Evolutionary conservation across 495 filamentous ascomycete species (phyloP).

Genomic region (Choiromyces venosus): DNA sequence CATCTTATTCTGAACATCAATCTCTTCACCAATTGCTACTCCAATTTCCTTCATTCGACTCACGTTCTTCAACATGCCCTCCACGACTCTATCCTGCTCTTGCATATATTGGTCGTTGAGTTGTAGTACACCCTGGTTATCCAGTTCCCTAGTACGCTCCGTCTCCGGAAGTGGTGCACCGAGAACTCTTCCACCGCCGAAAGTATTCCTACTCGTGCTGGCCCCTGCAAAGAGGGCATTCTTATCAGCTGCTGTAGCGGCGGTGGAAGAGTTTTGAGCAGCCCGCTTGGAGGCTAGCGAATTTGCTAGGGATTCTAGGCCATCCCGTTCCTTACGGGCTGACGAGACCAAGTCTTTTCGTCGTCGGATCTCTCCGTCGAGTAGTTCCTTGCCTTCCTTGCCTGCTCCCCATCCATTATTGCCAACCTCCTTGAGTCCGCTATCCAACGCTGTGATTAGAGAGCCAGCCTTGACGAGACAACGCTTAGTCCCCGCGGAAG

Average conservation of each 20-base stretch:
- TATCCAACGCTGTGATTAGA: slow-evolving; percentile 61
- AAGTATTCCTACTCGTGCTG: slow-evolving; percentile 25
- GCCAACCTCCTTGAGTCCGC: slow-evolving; percentile 58
- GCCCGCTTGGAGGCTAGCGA: slow-evolving; percentile 54
- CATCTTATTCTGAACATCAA: slow-evolving; percentile 78
- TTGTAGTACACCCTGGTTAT: slow-evolving; percentile 83
- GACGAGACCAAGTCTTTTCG: slow-evolving; percentile 71
- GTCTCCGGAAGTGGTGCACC: slow-evolving; percentile 76
- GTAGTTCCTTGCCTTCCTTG: slow-evolving; percentile 50
- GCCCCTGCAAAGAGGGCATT: slow-evolving; percentile 50
- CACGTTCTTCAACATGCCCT: slow-evolving; percentile 69
- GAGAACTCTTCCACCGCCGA: slow-evolving; percentile 60
- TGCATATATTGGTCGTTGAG: slow-evolving; percentile 76
- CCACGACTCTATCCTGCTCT: slow-evolving; percentile 78
- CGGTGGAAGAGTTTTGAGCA: slow-evolving; percentile 42
- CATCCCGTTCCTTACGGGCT: slow-evolving; percentile 77
- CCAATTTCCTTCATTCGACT: slow-evolving; percentile 80
- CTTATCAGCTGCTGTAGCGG: slow-evolving; percentile 54
- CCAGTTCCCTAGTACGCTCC: slow-evolving; percentile 76
- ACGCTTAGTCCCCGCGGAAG: slow-evolving; percentile 72
- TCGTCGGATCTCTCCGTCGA: slow-evolving; percentile 81
- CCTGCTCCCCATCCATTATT: slow-evolving; percentile 41
- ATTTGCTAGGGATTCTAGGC: slow-evolving; percentile 72
- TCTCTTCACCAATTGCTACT: slow-evolving; percentile 73
- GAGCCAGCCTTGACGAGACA: slow-evolving; percentile 68